phyloP scores from a whole-genome alignment of 163 green algal genomes.

The Trebouxiophyceae sp. region DNA sequence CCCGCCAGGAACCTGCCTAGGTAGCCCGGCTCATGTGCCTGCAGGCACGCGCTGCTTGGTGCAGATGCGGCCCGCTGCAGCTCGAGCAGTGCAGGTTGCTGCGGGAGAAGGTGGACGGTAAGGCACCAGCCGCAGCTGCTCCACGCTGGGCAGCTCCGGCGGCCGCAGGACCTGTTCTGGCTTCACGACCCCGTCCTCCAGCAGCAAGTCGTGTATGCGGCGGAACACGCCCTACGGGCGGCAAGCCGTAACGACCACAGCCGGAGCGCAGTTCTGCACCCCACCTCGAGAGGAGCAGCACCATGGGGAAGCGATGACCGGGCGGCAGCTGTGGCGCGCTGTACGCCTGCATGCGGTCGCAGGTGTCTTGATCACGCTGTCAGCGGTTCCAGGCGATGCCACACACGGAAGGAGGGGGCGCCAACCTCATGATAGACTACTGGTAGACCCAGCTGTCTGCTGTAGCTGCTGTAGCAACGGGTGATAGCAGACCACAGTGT shows the following conservation, averaged over 20 bases:
- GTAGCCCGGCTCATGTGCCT: conserved; percentile 59
- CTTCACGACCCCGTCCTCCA: conserved; percentile 29
- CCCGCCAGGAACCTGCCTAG: conserved; percentile 46
- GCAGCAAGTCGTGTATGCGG: conserved; percentile 49
- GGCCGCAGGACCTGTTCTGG: conserved; percentile 17
- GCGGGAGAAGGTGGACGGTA: not conserved
- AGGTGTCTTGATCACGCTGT: too few species aligned
- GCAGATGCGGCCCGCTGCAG: not conserved
- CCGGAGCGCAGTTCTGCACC: not conserved
- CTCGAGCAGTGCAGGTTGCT: not conserved
- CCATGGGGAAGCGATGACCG: conserved; percentile 79
- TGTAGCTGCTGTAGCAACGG: too few species aligned
- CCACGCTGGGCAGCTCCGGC: not conserved
- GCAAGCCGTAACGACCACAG: not conserved
- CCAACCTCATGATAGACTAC: too few species aligned
- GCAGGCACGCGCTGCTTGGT: not conserved
- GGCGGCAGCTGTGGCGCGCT: conserved; percentile 51
- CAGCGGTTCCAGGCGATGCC: too few species aligned
- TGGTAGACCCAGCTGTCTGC: too few species aligned
- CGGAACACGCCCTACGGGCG: conserved; percentile 47
- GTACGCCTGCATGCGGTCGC: conserved; percentile 52
- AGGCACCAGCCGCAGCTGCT: not conserved
- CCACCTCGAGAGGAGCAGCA: conserved; percentile 5
- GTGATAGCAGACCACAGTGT: too few species aligned
- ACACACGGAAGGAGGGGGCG: too few species aligned